Base-by-base conservation (phyloP, 352 stramenopile genomes). In the Pythium phragmiticola region DNA sequence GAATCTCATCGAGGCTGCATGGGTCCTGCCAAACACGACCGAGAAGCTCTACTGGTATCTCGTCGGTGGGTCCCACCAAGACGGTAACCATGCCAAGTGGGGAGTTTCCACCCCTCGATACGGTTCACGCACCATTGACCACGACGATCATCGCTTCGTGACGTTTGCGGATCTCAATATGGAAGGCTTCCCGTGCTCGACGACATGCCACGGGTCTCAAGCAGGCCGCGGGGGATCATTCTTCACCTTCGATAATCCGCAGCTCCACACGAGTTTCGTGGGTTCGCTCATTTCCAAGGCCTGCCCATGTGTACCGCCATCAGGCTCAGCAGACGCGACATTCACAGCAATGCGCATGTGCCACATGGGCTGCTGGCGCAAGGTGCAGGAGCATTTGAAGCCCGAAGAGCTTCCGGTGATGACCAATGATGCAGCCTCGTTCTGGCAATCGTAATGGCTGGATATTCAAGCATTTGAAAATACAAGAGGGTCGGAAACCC, bases 121-220 rank as follows among this genome's bases (percentile, higher is more conserved):
- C 33, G 57, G 63, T 2, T 56, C 48, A 12, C 1, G 12, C 7
- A 26, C 34, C 16, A 39, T 12, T 13, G 34, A 11, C 34, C 34
- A 39, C 34, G 34, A 39, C 34, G 16, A 60, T 4, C 33, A 28
- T 4, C 46, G 14, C 7, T 33, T 72, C 41, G 80, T 90, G 26
- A 86, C 68, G 6, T 92, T 94, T 65, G 82, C 60, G 1, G 84
- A 94, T 55, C 72, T 94, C 50, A 94, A 94, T 46, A 90, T 91
- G 82, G 79, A 94, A 56, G 84, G 84, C 0, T 94, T 82, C 45
- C 84, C 84, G n/a, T 94, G 84, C 57, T 94, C 84, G 4, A 77
- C 70, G 11, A 14, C 62, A 2, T 94, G 84, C 71, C 80, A 77
- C 54, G 84, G 84, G 5, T 94, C 84, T 2, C 84, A 94, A 65